Evolutionary conservation across 352 stramenopile genomes (phyloP).

Genomic region (Phytopythium kandeliae): DNA sequence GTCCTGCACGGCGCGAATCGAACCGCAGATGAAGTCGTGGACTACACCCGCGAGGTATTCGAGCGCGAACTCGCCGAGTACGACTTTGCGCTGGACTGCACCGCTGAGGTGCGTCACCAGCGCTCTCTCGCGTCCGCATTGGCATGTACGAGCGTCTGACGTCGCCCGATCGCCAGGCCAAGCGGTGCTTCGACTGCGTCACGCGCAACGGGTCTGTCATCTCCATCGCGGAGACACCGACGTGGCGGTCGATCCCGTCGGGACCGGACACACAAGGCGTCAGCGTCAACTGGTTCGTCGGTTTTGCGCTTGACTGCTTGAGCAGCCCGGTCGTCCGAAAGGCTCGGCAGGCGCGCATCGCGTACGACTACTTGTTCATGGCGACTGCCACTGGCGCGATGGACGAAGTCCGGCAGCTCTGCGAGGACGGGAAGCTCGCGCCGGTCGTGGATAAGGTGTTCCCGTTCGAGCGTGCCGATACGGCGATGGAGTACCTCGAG

Average conservation of each 20-base stretch:
- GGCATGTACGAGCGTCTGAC: too few relatives aligned
- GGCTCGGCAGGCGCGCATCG: constrained; percentile 38
- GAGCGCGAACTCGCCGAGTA: constrained; percentile 64
- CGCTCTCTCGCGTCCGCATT: too few relatives aligned
- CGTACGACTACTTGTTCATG: constrained; percentile 56
- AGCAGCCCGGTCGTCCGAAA: constrained; percentile 50
- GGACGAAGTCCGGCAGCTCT: constrained; percentile 44
- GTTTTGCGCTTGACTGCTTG: constrained; percentile 47
- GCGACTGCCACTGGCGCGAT: constrained; percentile 32
- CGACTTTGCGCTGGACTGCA: constrained; percentile 76
- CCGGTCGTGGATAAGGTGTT: constrained; percentile 70
- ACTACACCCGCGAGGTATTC: constrained; percentile 63
- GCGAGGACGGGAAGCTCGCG: constrained; percentile 31
- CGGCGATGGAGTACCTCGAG: constrained; percentile 62
- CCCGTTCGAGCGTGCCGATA: constrained; percentile 56
- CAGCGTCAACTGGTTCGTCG: constrained; percentile 38
- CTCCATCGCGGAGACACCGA: constrained; percentile 57
- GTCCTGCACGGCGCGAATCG: too few relatives aligned
- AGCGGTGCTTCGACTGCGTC: constrained; percentile 59
- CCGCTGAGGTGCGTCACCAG: constrained; percentile 37
- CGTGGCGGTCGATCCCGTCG: constrained; percentile 22
- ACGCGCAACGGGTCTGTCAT: constrained; percentile 45
- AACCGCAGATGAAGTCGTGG: constrained; percentile 51
- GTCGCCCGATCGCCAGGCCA: constrained; percentile 20
- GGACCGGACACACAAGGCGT: constrained; percentile 25